Conservation (phyloP, 441 rosid species). For the Populus tomentosa region DNA sequence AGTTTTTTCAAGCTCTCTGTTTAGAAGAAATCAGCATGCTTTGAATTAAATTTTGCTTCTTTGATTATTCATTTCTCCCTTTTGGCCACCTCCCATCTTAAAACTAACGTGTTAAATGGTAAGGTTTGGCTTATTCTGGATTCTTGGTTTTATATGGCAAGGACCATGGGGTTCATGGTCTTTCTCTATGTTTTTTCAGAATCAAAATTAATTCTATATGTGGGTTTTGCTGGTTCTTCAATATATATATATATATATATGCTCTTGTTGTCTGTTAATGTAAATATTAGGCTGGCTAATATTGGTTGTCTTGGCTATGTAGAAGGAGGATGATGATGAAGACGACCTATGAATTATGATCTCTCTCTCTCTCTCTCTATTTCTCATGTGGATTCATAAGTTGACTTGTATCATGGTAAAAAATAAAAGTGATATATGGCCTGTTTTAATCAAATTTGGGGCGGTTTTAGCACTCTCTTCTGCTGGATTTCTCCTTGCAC, state of each 20-base stretch:
- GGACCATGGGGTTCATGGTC: neutral
- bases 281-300: neutral
- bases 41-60: neutral
- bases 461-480: constrained; percentile 63
- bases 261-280: neutral
- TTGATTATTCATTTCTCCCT: neutral
- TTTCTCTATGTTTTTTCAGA: neutral
- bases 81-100: neutral
- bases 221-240: neutral
- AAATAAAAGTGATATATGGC: constrained; percentile 49
- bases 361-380: constrained; percentile 9
- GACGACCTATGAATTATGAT: constrained; percentile 17
- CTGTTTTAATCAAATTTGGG: constrained; percentile 57
- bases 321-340: constrained; percentile 50
- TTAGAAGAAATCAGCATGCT: neutral
- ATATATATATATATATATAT: neutral
- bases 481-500: constrained; percentile 63
- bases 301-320: constrained; percentile 9
- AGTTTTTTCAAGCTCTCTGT: neutral
- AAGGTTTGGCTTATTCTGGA: neutral
- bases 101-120: too few relatives aligned
- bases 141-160: neutral
- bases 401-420: constrained; percentile 28
- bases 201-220: neutral
- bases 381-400: neutral